Evolutionary conservation across 1,284 basidiomycete genomes (phyloP), one percentile per base, ranked within the genome.

Genomic region (Fistulinella cinereoalba): DNA sequence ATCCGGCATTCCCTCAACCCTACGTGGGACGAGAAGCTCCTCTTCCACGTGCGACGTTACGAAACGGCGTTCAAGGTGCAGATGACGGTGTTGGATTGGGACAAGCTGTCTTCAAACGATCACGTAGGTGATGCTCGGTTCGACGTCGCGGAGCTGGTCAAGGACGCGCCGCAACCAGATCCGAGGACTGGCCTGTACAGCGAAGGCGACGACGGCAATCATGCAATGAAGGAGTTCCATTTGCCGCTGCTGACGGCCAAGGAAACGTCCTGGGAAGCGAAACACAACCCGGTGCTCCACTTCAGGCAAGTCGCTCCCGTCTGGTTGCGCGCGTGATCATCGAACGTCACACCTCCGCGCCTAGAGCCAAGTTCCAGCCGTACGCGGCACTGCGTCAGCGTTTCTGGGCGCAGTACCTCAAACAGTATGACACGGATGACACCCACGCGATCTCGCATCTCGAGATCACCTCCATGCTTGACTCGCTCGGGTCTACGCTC

Each of bases 391-490:
- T 95, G 6, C 86, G 92, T 4, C 92, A 94, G 64, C 81, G 80
- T 0, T 97, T 98, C 75, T 97, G 94, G 95, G 74, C 85, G 1
- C 86, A 92, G 56, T 94, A 94, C 62, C 79, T 96, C 31, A 80
- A 81, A 50, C 88, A 97, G 56, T 99, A 97, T 67, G 95, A 98
- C 59, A 79, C 85, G 0, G 93, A 96, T 66, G 91, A 96, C 52
- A 88, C 83, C 0, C 73, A 74, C n/a, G 69, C 77, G 1, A 71
- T 96, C 32, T 95, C 92, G 0, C 83, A 85, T 51, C 73, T 96
- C 44, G 96, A 99, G 67, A 75, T 99, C 21, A 88, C 87, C 0
- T 88, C 90, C n/a, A 96, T 98, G 92, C 85, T 99, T 43, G 94
- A 97, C 70, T 97, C 94, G 6, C 82, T 99, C 24, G 94, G 95